Evolutionary conservation across 306 rosid genomes (phyloP), one percentile per base, ranked within the genome.

Genomic region (Dalbergia cochinchinensis): DNA sequence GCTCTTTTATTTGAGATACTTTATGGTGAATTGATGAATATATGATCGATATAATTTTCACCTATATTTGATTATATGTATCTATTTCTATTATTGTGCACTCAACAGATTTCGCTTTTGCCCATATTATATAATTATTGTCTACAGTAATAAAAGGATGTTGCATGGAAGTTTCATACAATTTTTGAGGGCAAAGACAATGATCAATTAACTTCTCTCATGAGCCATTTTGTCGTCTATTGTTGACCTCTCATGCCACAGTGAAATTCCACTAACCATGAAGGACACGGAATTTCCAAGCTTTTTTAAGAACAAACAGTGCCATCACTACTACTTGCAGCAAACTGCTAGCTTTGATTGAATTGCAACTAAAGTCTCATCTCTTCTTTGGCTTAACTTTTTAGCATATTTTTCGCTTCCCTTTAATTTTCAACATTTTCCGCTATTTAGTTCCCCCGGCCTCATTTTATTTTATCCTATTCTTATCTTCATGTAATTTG

Each of bases 221-320:
- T 68, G 81, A 80, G 73, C 41, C 69, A 47, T 77, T 85, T 84
- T 89, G 91, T 94, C 90, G 87, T 86, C 71, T 91, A 88, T 63
- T 91, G 97, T 94, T 94, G 97, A 92, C 95, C 85, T 87, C 54
- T 8, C 62, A 50, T 72, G 58, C 9, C 71, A 91, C 88, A 89
- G 94, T 88, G 35, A 79, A 87, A 83, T 83, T 86, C 94, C 98
- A 94, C 94, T 89, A 87, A 77, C 69, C 53, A 65, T 47, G 83
- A 68, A 88, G 83, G 88, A 86, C 83, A 85, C 60, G 60, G 64
- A 83, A 53, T 72, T 89, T 85, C 77, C 54, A 80, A 85, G 88
- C 89, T 85, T 84, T 84, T 83, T 69, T 57, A 87, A 86, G 85
- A 79, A 79, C 86, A 79, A 76, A 69, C 61, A 84, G 73, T 80